phyloP scores from a whole-genome alignment of 345 rosid genomes.

The Aquilaria sinensis region DNA sequence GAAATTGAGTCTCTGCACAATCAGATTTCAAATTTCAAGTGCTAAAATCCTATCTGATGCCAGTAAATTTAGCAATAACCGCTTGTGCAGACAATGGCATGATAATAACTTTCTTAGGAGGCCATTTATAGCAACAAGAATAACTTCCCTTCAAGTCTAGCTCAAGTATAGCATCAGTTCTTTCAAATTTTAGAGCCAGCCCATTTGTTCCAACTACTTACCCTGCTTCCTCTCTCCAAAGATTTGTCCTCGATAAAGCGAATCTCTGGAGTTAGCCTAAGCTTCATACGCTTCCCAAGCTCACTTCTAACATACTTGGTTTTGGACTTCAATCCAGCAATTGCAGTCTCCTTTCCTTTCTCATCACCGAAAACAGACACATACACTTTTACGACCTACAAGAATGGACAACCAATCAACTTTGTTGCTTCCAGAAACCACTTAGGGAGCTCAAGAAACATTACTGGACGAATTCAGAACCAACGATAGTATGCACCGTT shows the following conservation, averaged over 20 bases:
- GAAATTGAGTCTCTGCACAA: too few species aligned
- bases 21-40: too few species aligned
- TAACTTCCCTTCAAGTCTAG: not conserved
- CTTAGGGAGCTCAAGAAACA: too few species aligned
- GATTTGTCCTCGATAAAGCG: constrained; percentile 88
- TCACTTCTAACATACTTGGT: constrained; percentile 70
- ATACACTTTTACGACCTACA: constrained; percentile 87
- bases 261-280: constrained; percentile 84
- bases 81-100: too few species aligned
- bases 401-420: not conserved
- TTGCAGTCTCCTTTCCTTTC: constrained; percentile 83
- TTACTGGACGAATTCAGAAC: too few species aligned
- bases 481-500: too few species aligned
- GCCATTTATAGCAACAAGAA: not conserved
- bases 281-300: constrained; percentile 85
- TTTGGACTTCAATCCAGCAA: constrained; percentile 82
- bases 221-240: constrained; percentile 91
- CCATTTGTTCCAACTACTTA: constrained; percentile 23
- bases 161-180: too few species aligned
- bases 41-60: too few species aligned
- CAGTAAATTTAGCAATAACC: too few species aligned
- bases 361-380: constrained; percentile 96
- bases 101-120: too few species aligned
- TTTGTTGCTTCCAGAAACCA: too few species aligned
- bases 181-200: not conserved